Conservation (phyloP, 495 filamentous ascomycete genomes). For the Bryoglossum gracile region DNA sequence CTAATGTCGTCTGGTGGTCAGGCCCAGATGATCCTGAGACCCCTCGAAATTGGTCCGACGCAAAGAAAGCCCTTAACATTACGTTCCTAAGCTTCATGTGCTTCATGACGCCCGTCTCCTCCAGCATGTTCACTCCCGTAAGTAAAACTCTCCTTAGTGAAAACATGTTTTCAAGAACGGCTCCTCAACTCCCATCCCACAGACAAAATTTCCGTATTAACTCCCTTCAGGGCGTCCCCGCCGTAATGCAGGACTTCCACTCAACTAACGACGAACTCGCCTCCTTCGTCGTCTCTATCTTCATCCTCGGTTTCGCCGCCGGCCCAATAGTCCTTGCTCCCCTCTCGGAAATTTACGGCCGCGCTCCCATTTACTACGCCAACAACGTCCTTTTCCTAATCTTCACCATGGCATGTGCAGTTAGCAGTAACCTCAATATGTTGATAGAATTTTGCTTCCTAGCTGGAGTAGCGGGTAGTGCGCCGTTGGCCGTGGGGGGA, state of each 20-base stretch:
- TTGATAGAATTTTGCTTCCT: slow-evolving; percentile 52
- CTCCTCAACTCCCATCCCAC: background rate
- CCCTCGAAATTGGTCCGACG: slow-evolving; percentile 36
- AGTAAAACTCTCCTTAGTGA: too few species aligned
- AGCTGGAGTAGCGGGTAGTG: slow-evolving; percentile 45
- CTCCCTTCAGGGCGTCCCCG: slow-evolving; percentile 62
- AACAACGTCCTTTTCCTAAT: slow-evolving; percentile 46
- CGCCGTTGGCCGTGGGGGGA: slow-evolving; percentile 47
- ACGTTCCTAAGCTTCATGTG: slow-evolving; percentile 48
- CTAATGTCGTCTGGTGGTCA: background rate
- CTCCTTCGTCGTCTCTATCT: slow-evolving; percentile 60
- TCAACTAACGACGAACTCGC: slow-evolving; percentile 47
- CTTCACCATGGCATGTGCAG: slow-evolving; percentile 50
- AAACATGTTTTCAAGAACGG: background rate
- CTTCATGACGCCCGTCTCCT: slow-evolving; percentile 46
- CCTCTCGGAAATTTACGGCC: slow-evolving; percentile 57
- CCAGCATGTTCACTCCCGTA: background rate
- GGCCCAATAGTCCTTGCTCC: slow-evolving; percentile 54
- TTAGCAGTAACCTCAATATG: slow-evolving; percentile 44
- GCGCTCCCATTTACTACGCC: slow-evolving; percentile 45
- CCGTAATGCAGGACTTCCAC: slow-evolving; percentile 51
- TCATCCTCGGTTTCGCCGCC: slow-evolving; percentile 65
- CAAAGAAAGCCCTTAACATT: slow-evolving; percentile 37
- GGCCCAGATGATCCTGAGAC: slow-evolving; percentile 26
- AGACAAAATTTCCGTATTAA: slow-evolving; percentile 45